Evolutionary conservation across 164 flowering plant genomes (phyloP), one percentile per base, ranked within the genome.

Genomic region (Annona squamosa): DNA sequence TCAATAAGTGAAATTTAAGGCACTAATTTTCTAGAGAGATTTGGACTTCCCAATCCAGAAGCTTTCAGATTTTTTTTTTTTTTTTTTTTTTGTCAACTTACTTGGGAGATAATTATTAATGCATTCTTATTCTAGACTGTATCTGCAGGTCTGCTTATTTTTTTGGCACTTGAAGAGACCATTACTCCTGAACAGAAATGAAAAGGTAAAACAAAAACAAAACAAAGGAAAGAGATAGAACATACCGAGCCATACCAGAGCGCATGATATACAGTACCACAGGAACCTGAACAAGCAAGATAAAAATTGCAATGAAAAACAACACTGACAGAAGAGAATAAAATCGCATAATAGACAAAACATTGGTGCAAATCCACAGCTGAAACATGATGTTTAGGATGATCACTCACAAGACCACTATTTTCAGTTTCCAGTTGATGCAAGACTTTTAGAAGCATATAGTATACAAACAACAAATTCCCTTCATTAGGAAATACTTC

Each of bases 241-340:
- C 98, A 81, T 96, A 96, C 99, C 84, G 98, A 96, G 83, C 99
- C 99, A 86, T 87, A 91, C 99, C 99, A 96, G 77, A 91, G 90
- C 70, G 77, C 98, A 83, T 93, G 99, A 81, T 93, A 96, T 37
- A 96, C 99, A 77, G 97, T 91, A 79, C 99, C 99, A 84, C 99
- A 96, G 72, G 98, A 96, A 83, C 99, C 99, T 96, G 92, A 77
- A 75, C 46, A 57, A 62, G 70, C 5, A 69, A 57, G 37, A 9
- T 68, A 41, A 69, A 68, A 26, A 1, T 7, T 4, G 62, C 17
- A 74, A 69, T 3, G 6, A 67, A 56, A 12, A 41, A 10, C 46
- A 52, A 52, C 7, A 10, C 59, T 52, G 13, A 52, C 37, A 52
- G 59, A 9, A 7, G 13, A 52, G 59, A 52, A 52, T 16, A 52